A percentile compares a stretch with the other conserved stretches of the same genome.
Evolutionary conservation across 2,329 filamentous ascomycete species (phyloP).

Genomic region (Ophiostoma angusticollis): DNA sequence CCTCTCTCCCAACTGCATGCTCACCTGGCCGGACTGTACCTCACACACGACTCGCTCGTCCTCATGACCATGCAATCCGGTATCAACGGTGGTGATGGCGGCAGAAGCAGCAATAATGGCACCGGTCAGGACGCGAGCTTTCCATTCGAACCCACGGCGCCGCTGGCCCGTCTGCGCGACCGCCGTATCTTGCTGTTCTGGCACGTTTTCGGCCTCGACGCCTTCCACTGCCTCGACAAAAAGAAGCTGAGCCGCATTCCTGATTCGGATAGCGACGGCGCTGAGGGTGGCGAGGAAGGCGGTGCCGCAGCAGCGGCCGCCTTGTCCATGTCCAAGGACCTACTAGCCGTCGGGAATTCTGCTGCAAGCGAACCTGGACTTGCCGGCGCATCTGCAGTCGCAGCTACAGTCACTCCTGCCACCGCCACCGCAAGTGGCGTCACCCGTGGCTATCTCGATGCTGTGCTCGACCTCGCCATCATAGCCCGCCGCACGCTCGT

Average conservation of each 20-base stretch:
- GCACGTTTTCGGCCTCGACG: slow-evolving; percentile 15
- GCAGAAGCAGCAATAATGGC: not conserved
- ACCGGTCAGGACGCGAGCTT: not conserved
- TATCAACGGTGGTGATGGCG: slow-evolving; percentile 2
- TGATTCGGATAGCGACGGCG: slow-evolving; percentile 3
- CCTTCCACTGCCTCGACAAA: slow-evolving; percentile 14
- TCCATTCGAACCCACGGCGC: not conserved
- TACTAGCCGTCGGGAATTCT: too few relatives aligned
- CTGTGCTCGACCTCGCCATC: slow-evolving; percentile 13
- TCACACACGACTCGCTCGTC: slow-evolving; percentile 17
- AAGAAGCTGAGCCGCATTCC: slow-evolving; percentile 13
- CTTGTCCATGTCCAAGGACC: not conserved
- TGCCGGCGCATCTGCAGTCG: too few relatives aligned
- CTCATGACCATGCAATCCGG: slow-evolving; percentile 15
- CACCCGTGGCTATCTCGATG: slow-evolving; percentile 14
- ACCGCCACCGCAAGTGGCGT: not conserved
- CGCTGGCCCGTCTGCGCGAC: slow-evolving; percentile 6
- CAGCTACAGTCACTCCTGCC: not conserved
- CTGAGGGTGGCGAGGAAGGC: not conserved
- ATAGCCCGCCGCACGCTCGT: slow-evolving; percentile 11
- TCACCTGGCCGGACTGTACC: slow-evolving; percentile 13
- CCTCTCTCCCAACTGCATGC: not conserved
- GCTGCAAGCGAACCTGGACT: too few relatives aligned
- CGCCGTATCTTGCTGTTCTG: slow-evolving; percentile 13
- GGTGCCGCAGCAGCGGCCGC: not conserved